These are phyloP conservation scores for Prosopis cineraria DNA, from an alignment of 306 rosid genomes.

Conservation along the genomic window DNA sequence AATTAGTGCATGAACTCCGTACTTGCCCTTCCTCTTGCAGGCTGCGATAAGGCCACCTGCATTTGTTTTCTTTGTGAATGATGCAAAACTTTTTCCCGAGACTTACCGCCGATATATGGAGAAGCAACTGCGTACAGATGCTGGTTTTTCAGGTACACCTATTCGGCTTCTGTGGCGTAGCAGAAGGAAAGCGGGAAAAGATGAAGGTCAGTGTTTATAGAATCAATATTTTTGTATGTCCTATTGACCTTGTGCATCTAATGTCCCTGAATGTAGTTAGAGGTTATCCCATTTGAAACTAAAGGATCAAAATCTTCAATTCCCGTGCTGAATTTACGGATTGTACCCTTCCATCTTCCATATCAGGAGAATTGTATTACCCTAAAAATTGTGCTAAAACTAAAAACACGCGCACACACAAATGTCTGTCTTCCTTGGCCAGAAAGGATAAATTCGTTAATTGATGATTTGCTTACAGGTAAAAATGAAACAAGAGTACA, in stretches of 20 bases:
- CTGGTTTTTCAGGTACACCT: constrained; percentile 93
- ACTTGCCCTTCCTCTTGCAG: constrained; percentile 52
- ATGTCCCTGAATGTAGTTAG: neutral
- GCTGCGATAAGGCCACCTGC: constrained; percentile 99
- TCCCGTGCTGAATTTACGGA: neutral
- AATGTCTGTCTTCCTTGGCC: neutral
- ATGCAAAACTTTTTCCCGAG: constrained; percentile 88
- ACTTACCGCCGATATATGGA: constrained; percentile 88
- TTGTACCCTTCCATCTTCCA: neutral
- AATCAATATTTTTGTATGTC: constrained; percentile 7
- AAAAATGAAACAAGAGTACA: constrained; percentile 49
- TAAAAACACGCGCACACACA: neutral
- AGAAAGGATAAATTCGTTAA: neutral
- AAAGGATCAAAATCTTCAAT: neutral
- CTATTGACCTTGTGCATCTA: neutral
- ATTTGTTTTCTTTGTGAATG: constrained; percentile 92
- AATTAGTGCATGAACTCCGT: constrained; percentile 13
- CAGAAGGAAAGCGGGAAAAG: constrained; percentile 69
- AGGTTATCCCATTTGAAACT: neutral
- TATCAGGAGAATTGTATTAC: neutral
- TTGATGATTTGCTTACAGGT: constrained; percentile 51
- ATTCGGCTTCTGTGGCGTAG: constrained; percentile 92
- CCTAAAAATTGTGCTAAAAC: neutral
- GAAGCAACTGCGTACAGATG: constrained; percentile 81
- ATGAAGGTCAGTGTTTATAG: constrained; percentile 56